A percentile compares a stretch with the other conserved stretches of the same genome.
Evolutionary conservation across 768 basidiomycete species (phyloP).

Genomic region (Termitomyces sp.): DNA sequence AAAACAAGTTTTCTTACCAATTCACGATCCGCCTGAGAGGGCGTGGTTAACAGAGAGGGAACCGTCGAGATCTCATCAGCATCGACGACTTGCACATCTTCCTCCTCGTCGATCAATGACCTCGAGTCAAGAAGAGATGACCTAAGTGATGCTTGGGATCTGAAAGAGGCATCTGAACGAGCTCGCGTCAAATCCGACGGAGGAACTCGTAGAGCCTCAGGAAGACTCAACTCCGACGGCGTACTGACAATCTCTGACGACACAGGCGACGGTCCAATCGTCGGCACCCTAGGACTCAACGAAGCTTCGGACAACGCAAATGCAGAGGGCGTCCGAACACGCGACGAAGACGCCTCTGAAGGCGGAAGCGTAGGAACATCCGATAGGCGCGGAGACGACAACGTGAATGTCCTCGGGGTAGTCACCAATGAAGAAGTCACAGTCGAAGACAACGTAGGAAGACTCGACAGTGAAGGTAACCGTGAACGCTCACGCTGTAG

Average conservation of each 20-base stretch:
- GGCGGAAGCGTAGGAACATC: constrained; percentile 7
- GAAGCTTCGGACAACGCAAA: constrained; percentile 38
- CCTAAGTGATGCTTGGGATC: constrained; percentile 45
- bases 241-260: not conserved
- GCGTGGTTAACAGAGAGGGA: constrained; percentile 57
- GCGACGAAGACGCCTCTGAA: constrained; percentile 10
- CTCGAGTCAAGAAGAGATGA: constrained; percentile 36
- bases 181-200: constrained; percentile 5
- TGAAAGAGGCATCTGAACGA: constrained; percentile 30
- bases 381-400: constrained; percentile 2
- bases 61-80: constrained; percentile 41
- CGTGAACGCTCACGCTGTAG: constrained; percentile 18
- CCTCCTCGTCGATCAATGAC: constrained; percentile 27
- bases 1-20: constrained; percentile 15
- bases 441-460: constrained; percentile 9
- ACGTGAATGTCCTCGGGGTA: constrained; percentile 9
- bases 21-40: constrained; percentile 17
- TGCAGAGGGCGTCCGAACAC: constrained; percentile 16
- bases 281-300: constrained; percentile 4
- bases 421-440: constrained; percentile 9
- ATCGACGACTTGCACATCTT: constrained; percentile 23
- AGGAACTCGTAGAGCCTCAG: not conserved
- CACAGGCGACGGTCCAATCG: constrained; percentile 3
- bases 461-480: constrained; percentile 4
- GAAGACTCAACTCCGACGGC: constrained; percentile 3